phyloP scores from a whole-genome alignment of 352 stramenopile genomes.

The Blastocystis sp. region DNA sequence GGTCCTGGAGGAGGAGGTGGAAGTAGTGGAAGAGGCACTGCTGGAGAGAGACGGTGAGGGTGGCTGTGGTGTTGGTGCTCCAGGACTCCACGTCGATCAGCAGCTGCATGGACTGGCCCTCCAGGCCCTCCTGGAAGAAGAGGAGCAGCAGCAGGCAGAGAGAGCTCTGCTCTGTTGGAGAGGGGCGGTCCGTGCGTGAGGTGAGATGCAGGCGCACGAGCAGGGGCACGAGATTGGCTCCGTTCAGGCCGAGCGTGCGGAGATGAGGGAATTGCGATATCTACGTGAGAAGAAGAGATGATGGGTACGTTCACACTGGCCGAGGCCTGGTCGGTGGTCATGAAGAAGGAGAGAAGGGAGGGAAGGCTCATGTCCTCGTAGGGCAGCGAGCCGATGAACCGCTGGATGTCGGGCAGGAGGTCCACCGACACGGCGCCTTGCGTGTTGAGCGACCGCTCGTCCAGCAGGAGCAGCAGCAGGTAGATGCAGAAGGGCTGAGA shows the following conservation, averaged over 20 bases:
- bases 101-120: not conserved
- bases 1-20: not conserved
- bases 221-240: constrained; percentile 23
- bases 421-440: not conserved
- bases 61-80: constrained; percentile 4
- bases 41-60: not conserved
- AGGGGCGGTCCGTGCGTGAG: not conserved
- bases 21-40: constrained; percentile 54
- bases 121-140: constrained; percentile 15
- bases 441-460: not conserved
- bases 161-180: not conserved
- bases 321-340: not conserved
- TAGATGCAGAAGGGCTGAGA: not conserved
- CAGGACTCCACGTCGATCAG: constrained; percentile 39
- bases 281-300: too few species aligned
- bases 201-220: not conserved
- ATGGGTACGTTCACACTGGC: too few species aligned
- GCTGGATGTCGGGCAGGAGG: not conserved
- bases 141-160: constrained; percentile 19
- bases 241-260: constrained; percentile 9
- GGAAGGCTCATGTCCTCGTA: not conserved
- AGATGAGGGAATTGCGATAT: constrained; percentile 14
- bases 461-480: not conserved
- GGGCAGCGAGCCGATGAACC: not conserved
- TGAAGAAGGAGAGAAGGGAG: not conserved